Evolutionary conservation across 768 basidiomycete species (phyloP).

Genomic region (Collybia sordida): DNA sequence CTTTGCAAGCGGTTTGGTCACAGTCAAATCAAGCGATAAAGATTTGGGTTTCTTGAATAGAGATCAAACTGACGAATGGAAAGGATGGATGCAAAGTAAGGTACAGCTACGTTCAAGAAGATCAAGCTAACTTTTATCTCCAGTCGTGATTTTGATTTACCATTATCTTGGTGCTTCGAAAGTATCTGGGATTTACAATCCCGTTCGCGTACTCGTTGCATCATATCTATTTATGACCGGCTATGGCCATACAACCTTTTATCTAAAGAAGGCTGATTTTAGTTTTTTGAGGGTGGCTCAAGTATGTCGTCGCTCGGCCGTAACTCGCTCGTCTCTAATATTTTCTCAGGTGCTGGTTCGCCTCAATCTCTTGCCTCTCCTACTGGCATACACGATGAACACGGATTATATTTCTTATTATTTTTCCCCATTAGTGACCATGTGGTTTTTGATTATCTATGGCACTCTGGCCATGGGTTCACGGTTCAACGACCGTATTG

Average conservation of each 20-base stretch:
- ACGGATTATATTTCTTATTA: slow-evolving; percentile 91
- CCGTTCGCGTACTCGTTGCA: slow-evolving; percentile 84
- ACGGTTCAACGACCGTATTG: slow-evolving; percentile 67
- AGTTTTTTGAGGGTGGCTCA: slow-evolving; percentile 75
- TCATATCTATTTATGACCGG: slow-evolving; percentile 93
- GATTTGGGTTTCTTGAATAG: slow-evolving; percentile 89
- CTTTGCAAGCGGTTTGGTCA: slow-evolving; percentile 59
- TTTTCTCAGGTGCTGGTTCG: slow-evolving; percentile 65
- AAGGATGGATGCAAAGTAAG: slow-evolving; percentile 97
- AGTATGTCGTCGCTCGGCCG: slow-evolving; percentile 31
- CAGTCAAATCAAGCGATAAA: slow-evolving; percentile 70
- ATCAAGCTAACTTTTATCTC: slow-evolving; percentile 7
- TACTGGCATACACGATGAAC: slow-evolving; percentile 88
- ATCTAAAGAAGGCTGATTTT: slow-evolving; percentile 88
- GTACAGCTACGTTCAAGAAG: slow-evolving; percentile 2
- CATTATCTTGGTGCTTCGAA: slow-evolving; percentile 91
- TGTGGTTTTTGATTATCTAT: slow-evolving; percentile 90
- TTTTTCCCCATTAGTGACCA: slow-evolving; percentile 85
- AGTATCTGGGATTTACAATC: slow-evolving; percentile 91
- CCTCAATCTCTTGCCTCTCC: slow-evolving; percentile 79
- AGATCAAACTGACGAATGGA: slow-evolving; percentile 96
- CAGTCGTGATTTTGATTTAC: slow-evolving; percentile 89
- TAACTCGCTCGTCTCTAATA: no score
- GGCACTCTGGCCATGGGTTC: slow-evolving; percentile 71
- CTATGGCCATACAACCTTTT: slow-evolving; percentile 87